Percentiles rank a stretch among this genome's conserved stretches.
These are phyloP conservation scores for Pestalotiopsis sp. DNA, from an alignment of 2,329 filamentous ascomycete species.

Conservation along the genomic window DNA sequence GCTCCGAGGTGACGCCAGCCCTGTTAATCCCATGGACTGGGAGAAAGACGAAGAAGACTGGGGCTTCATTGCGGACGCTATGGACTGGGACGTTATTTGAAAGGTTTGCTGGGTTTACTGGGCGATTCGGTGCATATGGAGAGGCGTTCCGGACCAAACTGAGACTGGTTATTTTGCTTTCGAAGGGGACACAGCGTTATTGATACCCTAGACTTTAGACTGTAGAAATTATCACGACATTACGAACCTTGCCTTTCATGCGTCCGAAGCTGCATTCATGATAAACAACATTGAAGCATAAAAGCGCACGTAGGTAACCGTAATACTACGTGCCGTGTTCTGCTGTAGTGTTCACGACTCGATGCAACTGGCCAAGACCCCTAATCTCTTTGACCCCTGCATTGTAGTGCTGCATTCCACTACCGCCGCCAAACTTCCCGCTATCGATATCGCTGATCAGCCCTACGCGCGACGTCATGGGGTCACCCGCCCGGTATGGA, in stretches of 20 bases:
- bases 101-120: neutral
- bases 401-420: neutral
- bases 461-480: constrained; percentile 7
- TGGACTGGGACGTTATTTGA: constrained; percentile 56
- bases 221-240: constrained; percentile 1
- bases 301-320: no score
- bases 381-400: neutral
- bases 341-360: neutral
- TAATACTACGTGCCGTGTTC: no score
- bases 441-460: constrained; percentile 2
- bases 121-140: neutral
- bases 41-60: constrained; percentile 45
- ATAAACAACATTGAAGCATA: no score
- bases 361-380: neutral
- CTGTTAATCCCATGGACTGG: constrained; percentile 20
- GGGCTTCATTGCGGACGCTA: constrained; percentile 61
- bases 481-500: neutral
- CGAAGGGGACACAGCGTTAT: neutral
- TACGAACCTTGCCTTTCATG: neutral
- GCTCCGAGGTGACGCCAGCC: constrained; percentile 12
- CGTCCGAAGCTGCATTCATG: no score
- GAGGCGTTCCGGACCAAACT: neutral
- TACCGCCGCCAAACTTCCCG: neutral
- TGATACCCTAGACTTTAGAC: constrained; percentile 3
- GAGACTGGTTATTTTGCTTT: neutral